Conservation (phyloP, 140 eudicot species). For the Erigeron philadelphicus region DNA sequence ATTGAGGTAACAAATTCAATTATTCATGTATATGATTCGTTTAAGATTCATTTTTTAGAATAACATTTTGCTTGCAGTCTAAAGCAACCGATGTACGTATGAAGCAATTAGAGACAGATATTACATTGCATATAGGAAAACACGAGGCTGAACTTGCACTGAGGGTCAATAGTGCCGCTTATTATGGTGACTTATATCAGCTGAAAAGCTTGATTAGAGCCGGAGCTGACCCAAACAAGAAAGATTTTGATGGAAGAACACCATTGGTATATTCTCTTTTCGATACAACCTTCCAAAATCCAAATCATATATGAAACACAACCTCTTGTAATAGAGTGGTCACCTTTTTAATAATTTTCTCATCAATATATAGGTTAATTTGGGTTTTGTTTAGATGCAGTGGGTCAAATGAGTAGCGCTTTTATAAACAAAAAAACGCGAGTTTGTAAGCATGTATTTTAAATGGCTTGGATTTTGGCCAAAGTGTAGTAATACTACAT, state of each 20-base stretch:
- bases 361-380: too few species aligned
- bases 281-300: not conserved
- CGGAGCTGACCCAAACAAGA: slow-evolving; percentile 86
- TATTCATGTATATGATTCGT: not conserved
- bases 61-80: slow-evolving; percentile 43
- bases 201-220: slow-evolving; percentile 66
- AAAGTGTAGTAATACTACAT: too few species aligned
- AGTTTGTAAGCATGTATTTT: too few species aligned
- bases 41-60: too few species aligned
- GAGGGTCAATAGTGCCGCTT: slow-evolving; percentile 74
- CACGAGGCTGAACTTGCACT: slow-evolving; percentile 86
- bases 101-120: slow-evolving; percentile 74
- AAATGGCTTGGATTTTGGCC: too few species aligned
- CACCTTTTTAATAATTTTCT: too few species aligned
- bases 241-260: slow-evolving; percentile 78
- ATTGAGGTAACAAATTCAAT: slow-evolving; percentile 62
- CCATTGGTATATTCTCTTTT: slow-evolving; percentile 55
- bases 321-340: too few species aligned
- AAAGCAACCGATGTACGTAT: slow-evolving; percentile 48
- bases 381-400: too few species aligned
- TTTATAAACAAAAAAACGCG: too few species aligned
- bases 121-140: slow-evolving; percentile 60
- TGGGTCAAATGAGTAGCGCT: too few species aligned
- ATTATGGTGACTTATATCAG: slow-evolving; percentile 66
- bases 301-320: not conserved